Conservation (phyloP, 129 eudicot species). For the Glebionis coronaria region DNA sequence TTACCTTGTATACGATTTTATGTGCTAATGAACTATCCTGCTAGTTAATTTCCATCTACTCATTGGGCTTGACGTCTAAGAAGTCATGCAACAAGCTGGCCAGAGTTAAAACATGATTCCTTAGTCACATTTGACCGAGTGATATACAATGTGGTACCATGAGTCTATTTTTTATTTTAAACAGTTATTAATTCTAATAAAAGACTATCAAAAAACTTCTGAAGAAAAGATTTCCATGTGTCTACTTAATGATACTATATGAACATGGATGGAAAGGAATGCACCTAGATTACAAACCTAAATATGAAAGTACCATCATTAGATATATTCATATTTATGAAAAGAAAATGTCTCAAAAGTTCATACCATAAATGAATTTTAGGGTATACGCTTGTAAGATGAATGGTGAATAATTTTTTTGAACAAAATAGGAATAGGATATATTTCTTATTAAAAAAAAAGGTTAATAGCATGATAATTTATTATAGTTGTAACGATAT, state of each 20-base stretch:
- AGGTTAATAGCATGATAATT: too few species aligned
- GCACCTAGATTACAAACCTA: not conserved
- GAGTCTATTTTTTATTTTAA: not conserved
- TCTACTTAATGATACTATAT: not conserved
- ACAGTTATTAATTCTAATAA: too few species aligned
- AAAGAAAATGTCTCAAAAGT: not conserved
- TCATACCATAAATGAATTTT: not conserved
- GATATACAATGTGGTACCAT: not conserved
- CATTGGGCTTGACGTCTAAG: not conserved
- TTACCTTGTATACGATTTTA: not conserved
- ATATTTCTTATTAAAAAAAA: not conserved
- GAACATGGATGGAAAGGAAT: too few species aligned
- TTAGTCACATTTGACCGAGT: not conserved
- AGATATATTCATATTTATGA: not conserved
- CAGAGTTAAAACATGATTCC: not conserved
- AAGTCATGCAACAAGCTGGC: slow-evolving; percentile 1
- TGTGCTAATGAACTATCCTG: not conserved
- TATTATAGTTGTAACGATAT: too few species aligned
- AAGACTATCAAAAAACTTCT: too few species aligned
- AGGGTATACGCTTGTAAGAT: not conserved
- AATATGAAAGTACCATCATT: not conserved
- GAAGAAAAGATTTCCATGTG: not conserved
- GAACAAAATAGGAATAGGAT: not conserved
- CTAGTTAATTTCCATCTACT: not conserved
- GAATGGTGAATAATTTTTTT: not conserved